Evolutionary conservation across 305 asterid genomes (phyloP).

Genomic region (Fraxinus nigra): DNA sequence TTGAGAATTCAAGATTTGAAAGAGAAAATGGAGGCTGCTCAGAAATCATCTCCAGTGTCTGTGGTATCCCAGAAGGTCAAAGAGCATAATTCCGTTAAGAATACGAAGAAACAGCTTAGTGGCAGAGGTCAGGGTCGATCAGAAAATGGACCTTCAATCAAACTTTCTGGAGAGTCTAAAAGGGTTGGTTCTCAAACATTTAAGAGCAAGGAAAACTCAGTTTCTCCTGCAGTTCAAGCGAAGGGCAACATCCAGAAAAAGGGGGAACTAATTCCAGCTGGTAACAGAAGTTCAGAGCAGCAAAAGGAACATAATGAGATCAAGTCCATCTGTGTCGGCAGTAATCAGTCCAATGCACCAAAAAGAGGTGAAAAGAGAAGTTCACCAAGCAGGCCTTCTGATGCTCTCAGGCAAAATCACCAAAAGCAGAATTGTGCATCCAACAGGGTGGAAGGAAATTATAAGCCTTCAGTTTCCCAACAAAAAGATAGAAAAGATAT

Average conservation of each 20-base stretch:
- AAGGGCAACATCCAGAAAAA: slow-evolving; percentile 56
- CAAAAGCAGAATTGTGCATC: slow-evolving; percentile 79
- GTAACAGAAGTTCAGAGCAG: slow-evolving; percentile 45
- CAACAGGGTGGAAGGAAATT: slow-evolving; percentile 36
- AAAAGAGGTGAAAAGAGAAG: slow-evolving; percentile 52
- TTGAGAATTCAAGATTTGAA: slow-evolving; percentile 62
- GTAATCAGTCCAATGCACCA: slow-evolving; percentile 42
- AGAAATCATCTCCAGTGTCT: slow-evolving; percentile 42
- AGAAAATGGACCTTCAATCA: slow-evolving; percentile 37
- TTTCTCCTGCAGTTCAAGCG: slow-evolving; percentile 51
- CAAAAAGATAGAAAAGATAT: slow-evolving; percentile 47
- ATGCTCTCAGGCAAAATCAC: slow-evolving; percentile 75
- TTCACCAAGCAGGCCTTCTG: slow-evolving; percentile 49
- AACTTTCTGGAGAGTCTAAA: slow-evolving; percentile 54
- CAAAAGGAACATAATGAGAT: slow-evolving; percentile 48
- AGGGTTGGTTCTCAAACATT: slow-evolving; percentile 44
- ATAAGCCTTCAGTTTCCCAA: slow-evolving; percentile 45
- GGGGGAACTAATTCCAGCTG: slow-evolving; percentile 42
- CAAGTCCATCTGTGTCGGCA: slow-evolving; percentile 28
- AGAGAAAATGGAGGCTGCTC: slow-evolving; percentile 73
- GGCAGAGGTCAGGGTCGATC: slow-evolving; percentile 44
- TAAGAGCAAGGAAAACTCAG: slow-evolving; percentile 62
- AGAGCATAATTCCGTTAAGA: slow-evolving; percentile 40
- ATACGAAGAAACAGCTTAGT: slow-evolving; percentile 47
- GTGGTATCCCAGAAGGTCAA: slow-evolving; percentile 45